Conservation (phyloP, 345 rosid genomes). For the Psidium friedrichsthalianum region DNA sequence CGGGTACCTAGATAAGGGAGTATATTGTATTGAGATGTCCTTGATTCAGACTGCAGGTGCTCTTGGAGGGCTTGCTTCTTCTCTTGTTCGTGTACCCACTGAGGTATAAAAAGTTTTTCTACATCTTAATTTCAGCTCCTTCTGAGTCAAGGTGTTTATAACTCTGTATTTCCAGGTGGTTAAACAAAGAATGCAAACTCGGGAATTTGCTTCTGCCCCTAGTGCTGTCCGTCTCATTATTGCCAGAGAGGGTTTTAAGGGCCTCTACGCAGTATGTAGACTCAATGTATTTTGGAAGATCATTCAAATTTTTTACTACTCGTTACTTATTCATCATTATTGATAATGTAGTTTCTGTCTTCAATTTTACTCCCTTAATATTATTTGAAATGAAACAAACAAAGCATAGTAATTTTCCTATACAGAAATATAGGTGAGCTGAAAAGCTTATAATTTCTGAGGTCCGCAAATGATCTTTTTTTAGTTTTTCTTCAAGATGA, state of each 20-base stretch:
- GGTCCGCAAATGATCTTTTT: neutral
- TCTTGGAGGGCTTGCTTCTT: slow-evolving; percentile 87
- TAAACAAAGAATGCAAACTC: slow-evolving; percentile 92
- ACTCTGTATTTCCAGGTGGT: slow-evolving; percentile 47
- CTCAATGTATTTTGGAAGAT: neutral
- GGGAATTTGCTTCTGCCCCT: slow-evolving; percentile 81
- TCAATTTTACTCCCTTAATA: neutral
- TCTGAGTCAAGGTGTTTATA: neutral
- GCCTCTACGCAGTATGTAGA: slow-evolving; percentile 68
- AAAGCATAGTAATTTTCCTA: neutral
- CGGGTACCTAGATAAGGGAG: neutral
- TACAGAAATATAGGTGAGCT: neutral
- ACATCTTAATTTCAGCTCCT: neutral
- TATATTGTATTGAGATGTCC: neutral
- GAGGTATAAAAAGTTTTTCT: slow-evolving; percentile 33
- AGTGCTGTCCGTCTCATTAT: slow-evolving; percentile 66
- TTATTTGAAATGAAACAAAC: neutral
- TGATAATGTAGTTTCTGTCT: neutral
- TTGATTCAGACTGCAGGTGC: slow-evolving; percentile 81
- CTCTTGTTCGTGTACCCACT: slow-evolving; percentile 89
- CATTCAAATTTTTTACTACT: neutral
- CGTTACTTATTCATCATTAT: neutral
- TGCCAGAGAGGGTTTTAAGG: slow-evolving; percentile 71
- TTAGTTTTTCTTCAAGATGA: neutral
- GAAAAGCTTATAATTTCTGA: neutral